Evolutionary conservation across 352 stramenopile species (phyloP).

Genomic region (Phytopythium boreale): DNA sequence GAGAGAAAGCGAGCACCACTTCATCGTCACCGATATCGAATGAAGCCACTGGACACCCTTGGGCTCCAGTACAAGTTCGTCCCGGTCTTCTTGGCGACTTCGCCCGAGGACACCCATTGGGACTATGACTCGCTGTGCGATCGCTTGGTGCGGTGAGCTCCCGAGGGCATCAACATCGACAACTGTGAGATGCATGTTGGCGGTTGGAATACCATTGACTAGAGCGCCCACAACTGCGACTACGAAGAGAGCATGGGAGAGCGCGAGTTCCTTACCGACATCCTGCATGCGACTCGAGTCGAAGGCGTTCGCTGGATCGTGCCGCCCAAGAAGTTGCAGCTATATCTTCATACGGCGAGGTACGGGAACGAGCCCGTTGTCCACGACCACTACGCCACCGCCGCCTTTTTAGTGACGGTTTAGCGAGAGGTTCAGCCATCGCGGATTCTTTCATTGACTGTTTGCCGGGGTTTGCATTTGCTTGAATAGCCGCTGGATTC

Average conservation of each 20-base stretch:
- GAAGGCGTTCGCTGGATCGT: neutral
- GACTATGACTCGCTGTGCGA: neutral
- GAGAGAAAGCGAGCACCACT: neutral
- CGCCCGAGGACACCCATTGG: neutral
- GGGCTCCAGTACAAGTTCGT: neutral
- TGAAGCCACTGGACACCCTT: neutral
- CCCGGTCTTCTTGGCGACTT: neutral
- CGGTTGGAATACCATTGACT: neutral
- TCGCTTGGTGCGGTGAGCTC: neutral
- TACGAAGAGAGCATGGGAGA: neutral
- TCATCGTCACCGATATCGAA: too few relatives aligned
- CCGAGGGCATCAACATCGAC: too few relatives aligned
- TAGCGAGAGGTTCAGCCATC: too few relatives aligned
- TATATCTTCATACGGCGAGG: neutral
- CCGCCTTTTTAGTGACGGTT: constrained; percentile 1
- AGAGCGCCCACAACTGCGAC: neutral
- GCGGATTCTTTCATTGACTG: too few relatives aligned
- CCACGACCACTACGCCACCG: neutral
- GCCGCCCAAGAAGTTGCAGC: neutral
- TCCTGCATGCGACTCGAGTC: neutral
- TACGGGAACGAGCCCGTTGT: neutral
- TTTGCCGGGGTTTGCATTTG: too few relatives aligned
- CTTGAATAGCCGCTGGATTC: too few relatives aligned
- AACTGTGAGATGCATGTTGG: neutral
- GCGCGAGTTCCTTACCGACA: neutral